Evolutionary conservation across 192 early-diverging fungal genomes (phyloP), one percentile per base, ranked within the genome.

Genomic region (Piromyces sp.): DNA sequence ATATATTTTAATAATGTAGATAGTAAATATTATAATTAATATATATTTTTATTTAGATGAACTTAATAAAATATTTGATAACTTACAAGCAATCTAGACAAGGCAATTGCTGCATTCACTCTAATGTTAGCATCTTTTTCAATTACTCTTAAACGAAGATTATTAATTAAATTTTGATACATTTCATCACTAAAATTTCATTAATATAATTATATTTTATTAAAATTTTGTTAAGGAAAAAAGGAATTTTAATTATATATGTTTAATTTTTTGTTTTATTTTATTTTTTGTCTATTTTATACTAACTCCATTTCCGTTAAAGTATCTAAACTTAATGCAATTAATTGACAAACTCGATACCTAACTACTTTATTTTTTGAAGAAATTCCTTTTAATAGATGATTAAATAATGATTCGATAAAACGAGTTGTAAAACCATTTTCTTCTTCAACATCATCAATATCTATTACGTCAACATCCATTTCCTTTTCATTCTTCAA

Each of bases 61-160:
- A n/a, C n/a, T n/a, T n/a, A n/a, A 33, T 33, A 33, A 6, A 33
- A 33, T 33, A 6, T 33, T 33, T 33, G 9, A 33, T 38, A 9
- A 80, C 26, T 31, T 58, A 89, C 91, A 84, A 94, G 94, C 30
- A 96, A 87, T 82, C 92, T 90, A 19, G 94, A 93, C 28, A 94
- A 84, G 1, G 95, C 93, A 79, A 92, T 89, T 1, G 91, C 93
- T 15, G 95, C 95, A 68, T 95, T 91, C 16, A 92, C 89, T 3
- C 95, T 90, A 80, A 97, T 91, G 12, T 87, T 85, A 4, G 93
- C 81, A 83, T 97, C 95, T 84, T 94, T 95, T 83, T 97, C 95
- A 81, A 87, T 86, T 80, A 94, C 87, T 80, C 94, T 88, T 83
- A 93, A 92, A 83, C 88, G 85, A 15, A 97, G 88, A 68, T 89